Evolutionary conservation across 768 basidiomycete species (phyloP).

Genomic region (Suillus lakei): DNA sequence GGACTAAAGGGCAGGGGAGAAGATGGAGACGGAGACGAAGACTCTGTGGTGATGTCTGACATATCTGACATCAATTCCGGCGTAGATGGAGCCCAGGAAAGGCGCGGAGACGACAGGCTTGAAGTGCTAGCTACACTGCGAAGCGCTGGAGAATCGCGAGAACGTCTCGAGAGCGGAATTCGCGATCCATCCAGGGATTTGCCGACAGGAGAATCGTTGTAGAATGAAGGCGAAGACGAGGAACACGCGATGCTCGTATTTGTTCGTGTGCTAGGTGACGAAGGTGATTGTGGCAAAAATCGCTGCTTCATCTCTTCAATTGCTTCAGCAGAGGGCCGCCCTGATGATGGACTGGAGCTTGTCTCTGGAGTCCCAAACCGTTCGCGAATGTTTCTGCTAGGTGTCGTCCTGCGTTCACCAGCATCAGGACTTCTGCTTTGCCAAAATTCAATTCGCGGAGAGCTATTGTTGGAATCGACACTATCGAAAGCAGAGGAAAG

Average conservation of each 20-base stretch:
- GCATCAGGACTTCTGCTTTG: slow-evolving; percentile 11
- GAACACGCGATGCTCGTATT: slow-evolving; percentile 17
- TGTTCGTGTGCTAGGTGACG: slow-evolving; percentile 29
- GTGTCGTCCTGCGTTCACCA: slow-evolving; percentile 18
- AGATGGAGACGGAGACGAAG: slow-evolving; percentile 54
- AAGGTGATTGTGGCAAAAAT: slow-evolving; percentile 43
- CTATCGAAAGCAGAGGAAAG: slow-evolving; percentile 11
- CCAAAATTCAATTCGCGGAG: slow-evolving; percentile 3
- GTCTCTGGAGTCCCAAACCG: slow-evolving; percentile 20
- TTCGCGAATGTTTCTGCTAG: slow-evolving; percentile 13
- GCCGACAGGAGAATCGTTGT: slow-evolving; percentile 25
- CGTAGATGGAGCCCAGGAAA: slow-evolving; percentile 48
- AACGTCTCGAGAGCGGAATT: slow-evolving; percentile 35
- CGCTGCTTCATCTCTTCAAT: slow-evolving; percentile 69
- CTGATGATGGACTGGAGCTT: slow-evolving; percentile 14
- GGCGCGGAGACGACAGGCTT: slow-evolving; percentile 29
- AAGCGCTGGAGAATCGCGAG: slow-evolving; percentile 30
- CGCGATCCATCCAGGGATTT: slow-evolving; percentile 21
- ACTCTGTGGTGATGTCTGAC: slow-evolving; percentile 62
- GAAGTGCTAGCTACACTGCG: slow-evolving; percentile 33
- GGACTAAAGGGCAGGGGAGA: slow-evolving; percentile 51
- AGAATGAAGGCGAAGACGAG: slow-evolving; percentile 20
- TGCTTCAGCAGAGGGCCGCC: slow-evolving; percentile 49
- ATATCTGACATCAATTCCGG: slow-evolving; percentile 66
- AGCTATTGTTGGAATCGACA: slow-evolving; percentile 2